phyloP scores from a whole-genome alignment of 257 asterid genomes.

The Penstemon barbatus region DNA sequence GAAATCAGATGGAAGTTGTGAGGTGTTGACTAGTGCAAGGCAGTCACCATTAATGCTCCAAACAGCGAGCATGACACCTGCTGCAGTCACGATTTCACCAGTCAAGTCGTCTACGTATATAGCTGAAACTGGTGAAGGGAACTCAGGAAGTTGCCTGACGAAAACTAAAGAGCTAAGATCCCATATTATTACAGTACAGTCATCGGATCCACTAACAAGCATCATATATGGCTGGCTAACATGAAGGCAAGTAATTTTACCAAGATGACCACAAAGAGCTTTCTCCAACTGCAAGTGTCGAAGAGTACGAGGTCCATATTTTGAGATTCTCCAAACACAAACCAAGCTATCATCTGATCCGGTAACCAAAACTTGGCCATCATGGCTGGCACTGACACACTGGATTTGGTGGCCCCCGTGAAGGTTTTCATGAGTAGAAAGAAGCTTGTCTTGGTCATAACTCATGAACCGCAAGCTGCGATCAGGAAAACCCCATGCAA shows the following conservation, averaged over 20 bases:
- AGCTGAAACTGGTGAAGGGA: slow-evolving; percentile 85
- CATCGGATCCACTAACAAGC: slow-evolving; percentile 96
- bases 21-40: slow-evolving; percentile 89
- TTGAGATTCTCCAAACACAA: slow-evolving; percentile 82
- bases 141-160: slow-evolving; percentile 86
- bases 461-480: slow-evolving; percentile 82
- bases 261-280: slow-evolving; percentile 89
- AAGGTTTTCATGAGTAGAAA: slow-evolving; percentile 92
- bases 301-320: slow-evolving; percentile 73
- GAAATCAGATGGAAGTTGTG: slow-evolving; percentile 95
- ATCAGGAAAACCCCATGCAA: slow-evolving; percentile 98
- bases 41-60: slow-evolving; percentile 98
- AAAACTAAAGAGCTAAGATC: slow-evolving; percentile 91
- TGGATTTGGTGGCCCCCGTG: slow-evolving; percentile 98
- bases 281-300: slow-evolving; percentile 66
- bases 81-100: slow-evolving; percentile 88
- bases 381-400: slow-evolving; percentile 87
- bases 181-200: slow-evolving; percentile 85
- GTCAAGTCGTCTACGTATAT: slow-evolving; percentile 78
- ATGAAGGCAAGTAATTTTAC: slow-evolving; percentile 79
- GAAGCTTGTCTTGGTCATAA: slow-evolving; percentile 90
- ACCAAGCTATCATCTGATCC: slow-evolving; percentile 92
- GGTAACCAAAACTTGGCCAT: slow-evolving; percentile 80
- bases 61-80: slow-evolving; percentile 88
- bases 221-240: slow-evolving; percentile 98